Evolutionary conservation across 2,329 filamentous ascomycete genomes (phyloP).

Genomic region (Talaromyces sp.): DNA sequence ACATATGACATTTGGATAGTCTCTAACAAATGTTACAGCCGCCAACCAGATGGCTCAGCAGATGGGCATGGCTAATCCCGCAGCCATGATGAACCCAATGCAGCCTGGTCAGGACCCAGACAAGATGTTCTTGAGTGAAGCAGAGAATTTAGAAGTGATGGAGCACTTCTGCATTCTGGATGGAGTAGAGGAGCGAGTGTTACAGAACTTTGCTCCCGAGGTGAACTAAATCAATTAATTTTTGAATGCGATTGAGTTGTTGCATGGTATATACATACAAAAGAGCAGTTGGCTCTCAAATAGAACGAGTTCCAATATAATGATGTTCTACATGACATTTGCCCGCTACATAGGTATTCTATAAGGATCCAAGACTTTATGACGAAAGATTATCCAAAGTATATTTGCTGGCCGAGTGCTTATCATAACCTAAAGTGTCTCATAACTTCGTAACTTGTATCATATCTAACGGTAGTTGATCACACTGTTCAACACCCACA

Average conservation of each 20-base stretch:
- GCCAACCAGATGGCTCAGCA: constrained; percentile 89
- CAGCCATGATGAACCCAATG: constrained; percentile 71
- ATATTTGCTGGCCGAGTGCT: background rate
- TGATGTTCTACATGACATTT: background rate
- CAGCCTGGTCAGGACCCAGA: constrained; percentile 91
- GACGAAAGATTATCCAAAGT: background rate
- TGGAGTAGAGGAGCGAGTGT: constrained; percentile 80
- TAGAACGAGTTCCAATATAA: background rate
- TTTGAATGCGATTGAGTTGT: background rate
- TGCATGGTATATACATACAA: constrained; percentile 6
- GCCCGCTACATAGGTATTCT: too few species aligned
- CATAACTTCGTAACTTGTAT: constrained; percentile 13
- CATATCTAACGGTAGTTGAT: constrained; percentile 51
- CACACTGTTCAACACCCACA: constrained; percentile 73
- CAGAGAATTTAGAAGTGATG: constrained; percentile 92
- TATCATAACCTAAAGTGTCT: constrained; percentile 2
- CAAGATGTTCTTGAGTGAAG: constrained; percentile 90
- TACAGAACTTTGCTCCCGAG: constrained; percentile 53
- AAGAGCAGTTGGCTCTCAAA: constrained; percentile 3
- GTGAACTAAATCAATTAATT: constrained; percentile 4
- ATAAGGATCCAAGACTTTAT: background rate
- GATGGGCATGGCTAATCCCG: constrained; percentile 74
- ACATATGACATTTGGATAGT: background rate
- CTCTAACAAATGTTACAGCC: constrained; percentile 55
- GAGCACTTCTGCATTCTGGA: constrained; percentile 92